A percentile compares a stretch with the other conserved stretches of the same genome.
Conservation (phyloP, 2,329 filamentous ascomycete species). For the Hymenoscyphus fraxineus region DNA sequence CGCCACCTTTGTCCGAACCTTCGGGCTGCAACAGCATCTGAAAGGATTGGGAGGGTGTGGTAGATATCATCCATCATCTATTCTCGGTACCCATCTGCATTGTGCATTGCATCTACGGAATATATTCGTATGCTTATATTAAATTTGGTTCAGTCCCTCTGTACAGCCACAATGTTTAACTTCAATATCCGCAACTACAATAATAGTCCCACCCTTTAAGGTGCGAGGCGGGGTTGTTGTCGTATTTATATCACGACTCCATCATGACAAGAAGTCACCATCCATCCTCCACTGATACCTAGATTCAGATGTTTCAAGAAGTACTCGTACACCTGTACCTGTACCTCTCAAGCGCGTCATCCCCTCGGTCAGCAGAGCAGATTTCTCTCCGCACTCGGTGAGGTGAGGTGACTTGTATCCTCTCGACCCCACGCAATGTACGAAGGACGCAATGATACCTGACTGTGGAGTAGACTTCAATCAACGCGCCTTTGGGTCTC, state of each 20-base stretch:
- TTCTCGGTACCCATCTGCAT: too few species aligned
- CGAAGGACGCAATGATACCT: background rate
- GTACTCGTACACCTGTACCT: background rate
- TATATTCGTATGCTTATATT: too few species aligned
- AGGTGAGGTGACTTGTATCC: background rate
- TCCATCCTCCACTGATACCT: background rate
- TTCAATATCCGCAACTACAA: background rate
- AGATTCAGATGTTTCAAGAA: background rate
- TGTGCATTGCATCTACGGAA: too few species aligned
- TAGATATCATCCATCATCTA: background rate
- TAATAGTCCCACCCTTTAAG: background rate
- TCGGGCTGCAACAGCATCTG: too few species aligned
- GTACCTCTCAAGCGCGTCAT: background rate
- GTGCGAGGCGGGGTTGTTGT: background rate
- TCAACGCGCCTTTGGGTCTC: background rate
- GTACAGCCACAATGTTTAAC: background rate
- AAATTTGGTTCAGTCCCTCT: too few species aligned
- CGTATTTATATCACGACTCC: slow-evolving; percentile 1
- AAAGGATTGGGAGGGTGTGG: background rate
- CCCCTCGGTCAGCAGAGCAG: background rate
- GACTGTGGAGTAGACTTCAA: background rate
- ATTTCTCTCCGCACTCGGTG: background rate
- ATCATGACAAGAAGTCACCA: background rate
- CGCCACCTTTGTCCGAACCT: background rate
- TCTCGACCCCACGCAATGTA: background rate